A percentile compares a stretch with the other conserved stretches of the same genome.
Conservation (phyloP, 768 basidiomycete species). For the Amanita rimosa region DNA sequence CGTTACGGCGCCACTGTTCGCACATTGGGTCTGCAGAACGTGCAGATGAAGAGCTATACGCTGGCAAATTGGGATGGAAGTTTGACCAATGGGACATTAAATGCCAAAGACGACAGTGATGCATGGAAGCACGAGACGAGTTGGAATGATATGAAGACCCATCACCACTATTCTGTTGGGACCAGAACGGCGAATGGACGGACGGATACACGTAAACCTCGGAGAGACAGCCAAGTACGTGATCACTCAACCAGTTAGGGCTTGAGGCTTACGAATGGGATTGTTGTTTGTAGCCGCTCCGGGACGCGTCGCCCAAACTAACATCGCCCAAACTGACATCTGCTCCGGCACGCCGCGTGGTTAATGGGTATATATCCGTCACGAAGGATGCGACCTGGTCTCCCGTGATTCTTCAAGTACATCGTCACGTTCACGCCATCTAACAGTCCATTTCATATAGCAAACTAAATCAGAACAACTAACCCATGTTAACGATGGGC, state of each 20-base stretch:
- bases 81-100: background rate
- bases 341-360: background rate
- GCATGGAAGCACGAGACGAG: background rate
- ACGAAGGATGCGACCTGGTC: background rate
- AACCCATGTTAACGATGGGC: background rate
- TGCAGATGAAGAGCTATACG: constrained; percentile 13
- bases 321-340: too few species aligned
- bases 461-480: background rate
- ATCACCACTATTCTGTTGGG: background rate
- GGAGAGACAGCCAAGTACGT: background rate
- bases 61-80: constrained; percentile 14
- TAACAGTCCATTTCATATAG: background rate
- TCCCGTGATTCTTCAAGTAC: background rate
- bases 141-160: background rate
- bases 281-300: background rate
- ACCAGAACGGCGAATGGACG: background rate
- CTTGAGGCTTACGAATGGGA: background rate
- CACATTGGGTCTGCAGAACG: background rate
- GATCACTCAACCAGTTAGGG: background rate
- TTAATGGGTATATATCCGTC: background rate
- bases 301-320: background rate
- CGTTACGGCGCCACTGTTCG: background rate
- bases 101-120: background rate
- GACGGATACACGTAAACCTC: background rate
- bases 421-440: background rate